Base-by-base conservation (phyloP, 2,329 filamentous ascomycete genomes). In the Aureobasidium pullulans region DNA sequence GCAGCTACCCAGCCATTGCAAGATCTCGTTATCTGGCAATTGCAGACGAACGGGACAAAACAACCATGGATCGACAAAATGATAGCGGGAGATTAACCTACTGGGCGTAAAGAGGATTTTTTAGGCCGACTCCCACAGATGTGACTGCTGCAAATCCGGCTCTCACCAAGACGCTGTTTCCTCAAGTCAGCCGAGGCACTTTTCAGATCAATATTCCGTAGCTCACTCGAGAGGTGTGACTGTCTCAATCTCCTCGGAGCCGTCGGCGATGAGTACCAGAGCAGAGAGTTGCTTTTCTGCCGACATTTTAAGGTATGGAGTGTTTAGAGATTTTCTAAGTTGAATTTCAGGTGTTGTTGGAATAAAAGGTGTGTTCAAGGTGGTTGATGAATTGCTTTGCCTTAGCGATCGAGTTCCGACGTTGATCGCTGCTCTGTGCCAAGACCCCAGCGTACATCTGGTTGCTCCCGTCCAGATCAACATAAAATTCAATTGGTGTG, bases 241-340 rank as follows among this genome's bases (percentile, higher is more conserved):
- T 50, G 73, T 74, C 57, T 75, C 72, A 59, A 74, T 74, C 63
- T 75, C 73, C 62, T 75, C 73, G 0, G 67, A 68, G 40, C 72
- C 73, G 64, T 74, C 71, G 3, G 72, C 71, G 13, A 75, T 64
- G 8, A 75, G 65, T 3, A 75, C 68, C 13, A 75, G 62, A 16
- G 71, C 72, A 64, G 68, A 70, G 4, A 50, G 16, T 29, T 50
- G 43, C 13, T 50, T 50, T 11, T 10, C 34, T 32, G 31, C 34
- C 6, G 11, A 3, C 52, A 56, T 56, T 6, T 6, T 37, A 23
- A 23, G 23, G 23, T 23, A 23, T 23, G 23, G 23, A 23, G 23
- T 23, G 23, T 23, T 23, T 23, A 23, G 23, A 4, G 23, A 23
- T 23, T 23, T 23, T 23, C 23, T 23, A 23, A 23, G 23, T 23